These are phyloP conservation scores for Cercospora canescens DNA, from an alignment of 2,329 filamentous ascomycete species.

Conservation along the genomic window DNA sequence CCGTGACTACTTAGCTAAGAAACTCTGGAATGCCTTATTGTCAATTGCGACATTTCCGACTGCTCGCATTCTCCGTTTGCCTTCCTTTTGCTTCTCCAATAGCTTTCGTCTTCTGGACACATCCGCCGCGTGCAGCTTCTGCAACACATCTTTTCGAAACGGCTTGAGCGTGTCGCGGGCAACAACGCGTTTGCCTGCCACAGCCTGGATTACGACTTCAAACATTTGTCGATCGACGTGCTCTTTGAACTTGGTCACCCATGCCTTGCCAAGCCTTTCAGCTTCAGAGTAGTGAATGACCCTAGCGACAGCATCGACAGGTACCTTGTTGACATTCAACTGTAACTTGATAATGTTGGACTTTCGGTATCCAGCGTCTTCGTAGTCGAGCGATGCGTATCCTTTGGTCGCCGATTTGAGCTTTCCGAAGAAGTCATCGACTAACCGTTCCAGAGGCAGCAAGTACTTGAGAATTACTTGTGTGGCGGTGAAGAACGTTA, in stretches of 20 bases:
- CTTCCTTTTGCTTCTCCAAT: conserved; percentile 95
- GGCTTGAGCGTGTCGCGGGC: conserved; percentile 95
- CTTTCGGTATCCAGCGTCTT: conserved; percentile 84
- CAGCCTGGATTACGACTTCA: conserved; percentile 92
- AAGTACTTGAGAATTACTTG: conserved; percentile 96
- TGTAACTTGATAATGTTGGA: conserved; percentile 86
- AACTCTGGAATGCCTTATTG: conserved; percentile 91
- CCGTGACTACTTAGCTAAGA: conserved; percentile 69
- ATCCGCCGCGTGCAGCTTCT: conserved; percentile 91
- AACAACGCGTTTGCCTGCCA: conserved; percentile 77
- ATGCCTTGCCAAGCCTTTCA: conserved; percentile 76
- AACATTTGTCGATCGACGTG: conserved; percentile 97
- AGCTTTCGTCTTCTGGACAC: conserved; percentile 79
- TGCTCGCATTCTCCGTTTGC: conserved; percentile 79
- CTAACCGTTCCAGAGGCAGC: conserved; percentile 81
- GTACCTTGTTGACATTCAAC: conserved; percentile 86
- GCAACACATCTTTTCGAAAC: conserved; percentile 91
- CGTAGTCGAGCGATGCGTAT: conserved; percentile 94
- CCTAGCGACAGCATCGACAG: conserved; percentile 92
- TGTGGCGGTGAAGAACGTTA: conserved; percentile 87
- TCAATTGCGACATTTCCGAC: conserved; percentile 94
- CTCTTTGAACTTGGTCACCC: conserved; percentile 96
- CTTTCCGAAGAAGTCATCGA: conserved; percentile 97
- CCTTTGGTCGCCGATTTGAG: conserved; percentile 92
- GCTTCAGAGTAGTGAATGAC: conserved; percentile 82